These are phyloP conservation scores for Pneumocystis murina DNA, from an alignment of 1,139 yeast species.

Conservation along the genomic window DNA sequence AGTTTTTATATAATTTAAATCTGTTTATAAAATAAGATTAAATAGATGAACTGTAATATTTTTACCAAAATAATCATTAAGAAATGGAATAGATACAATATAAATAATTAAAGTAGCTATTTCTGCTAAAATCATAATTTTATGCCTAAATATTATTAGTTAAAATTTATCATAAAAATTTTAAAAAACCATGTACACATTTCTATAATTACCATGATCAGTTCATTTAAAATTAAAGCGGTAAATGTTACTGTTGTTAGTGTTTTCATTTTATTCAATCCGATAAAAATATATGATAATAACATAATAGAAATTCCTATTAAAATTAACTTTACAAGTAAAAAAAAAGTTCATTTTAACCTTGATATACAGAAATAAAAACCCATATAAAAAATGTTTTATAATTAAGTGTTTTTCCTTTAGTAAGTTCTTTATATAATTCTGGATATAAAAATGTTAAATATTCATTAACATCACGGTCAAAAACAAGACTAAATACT, in stretches of 20 bases:
- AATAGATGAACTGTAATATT: neutral
- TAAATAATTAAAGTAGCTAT: slow-evolving; percentile 53
- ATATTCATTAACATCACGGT: slow-evolving; percentile 80
- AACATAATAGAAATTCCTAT: slow-evolving; percentile 42
- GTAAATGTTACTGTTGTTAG: slow-evolving; percentile 81
- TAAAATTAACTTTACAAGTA: neutral
- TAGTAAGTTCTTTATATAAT: slow-evolving; percentile 77
- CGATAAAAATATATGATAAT: slow-evolving; percentile 58
- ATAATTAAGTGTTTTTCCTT: slow-evolving; percentile 74
- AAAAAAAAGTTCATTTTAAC: slow-evolving; percentile 30
- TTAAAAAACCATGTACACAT: slow-evolving; percentile 57
- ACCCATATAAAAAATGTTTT: slow-evolving; percentile 88
- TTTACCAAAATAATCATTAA: slow-evolving; percentile 58
- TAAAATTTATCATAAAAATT: neutral
- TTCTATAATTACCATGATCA: slow-evolving; percentile 85
- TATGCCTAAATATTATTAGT: slow-evolving; percentile 25
- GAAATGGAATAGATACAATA: slow-evolving; percentile 62
- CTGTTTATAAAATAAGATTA: slow-evolving; percentile 4
- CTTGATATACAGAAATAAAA: slow-evolving; percentile 74
- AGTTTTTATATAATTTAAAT: slow-evolving; percentile 46
- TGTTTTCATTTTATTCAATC: slow-evolving; percentile 37
- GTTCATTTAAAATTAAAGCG: slow-evolving; percentile 66
- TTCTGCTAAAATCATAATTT: slow-evolving; percentile 58
- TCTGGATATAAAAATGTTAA: slow-evolving; percentile 88
- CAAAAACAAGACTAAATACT: slow-evolving; percentile 82